Base-by-base conservation (phyloP, 345 rosid species). In the Psidium guajava region DNA sequence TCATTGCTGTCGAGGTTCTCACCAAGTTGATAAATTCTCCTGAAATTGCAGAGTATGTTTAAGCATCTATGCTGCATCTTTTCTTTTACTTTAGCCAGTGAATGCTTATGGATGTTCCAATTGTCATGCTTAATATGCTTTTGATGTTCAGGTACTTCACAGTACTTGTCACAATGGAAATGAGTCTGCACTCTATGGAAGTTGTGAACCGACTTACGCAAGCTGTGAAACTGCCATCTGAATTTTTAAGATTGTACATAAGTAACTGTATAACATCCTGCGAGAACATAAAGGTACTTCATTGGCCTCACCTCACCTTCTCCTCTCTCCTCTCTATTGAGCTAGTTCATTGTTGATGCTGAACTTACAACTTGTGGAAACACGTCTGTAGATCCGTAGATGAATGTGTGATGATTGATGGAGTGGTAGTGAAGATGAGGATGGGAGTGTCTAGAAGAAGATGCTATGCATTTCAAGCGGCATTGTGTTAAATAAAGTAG, bases 101-200 rank as follows among this genome's bases (percentile, higher is more conserved):
- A 69, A 69, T 36, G 36, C 77, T 69, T 18, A 69, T 0, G 24
- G 77, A 85, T 11, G 82, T 85, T 82, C 40, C 69, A 47, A 59
- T 50, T 81, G 11, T 86, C 52, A 50, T 83, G 0, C 40, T 64
- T 50, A 73, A 13, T 44, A 59, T 1, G 40, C 25, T 54, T 82
- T n/a, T 83, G 51, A 57, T 77, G 25, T 27, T 87, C 93, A 97
- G 99, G 83, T 96, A 97, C 88, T 96, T 93, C 82, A 91, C 95
- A 42, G 98, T 93, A 85, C 98, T 97, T 82, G 99, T 93, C 89
- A 91, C 88, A 89, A 97, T 97, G 99, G 99, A 97, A 50, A 96
- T 95, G 98, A 97, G 99, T 89, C 93, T 96, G 58, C 98, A 94
- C 89, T 97, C 99, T 18, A 95, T 96, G 99, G 99, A 97, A 92